Evolutionary conservation across 192 early-diverging fungal genomes (phyloP).

Genomic region (Coemansia sp.): DNA sequence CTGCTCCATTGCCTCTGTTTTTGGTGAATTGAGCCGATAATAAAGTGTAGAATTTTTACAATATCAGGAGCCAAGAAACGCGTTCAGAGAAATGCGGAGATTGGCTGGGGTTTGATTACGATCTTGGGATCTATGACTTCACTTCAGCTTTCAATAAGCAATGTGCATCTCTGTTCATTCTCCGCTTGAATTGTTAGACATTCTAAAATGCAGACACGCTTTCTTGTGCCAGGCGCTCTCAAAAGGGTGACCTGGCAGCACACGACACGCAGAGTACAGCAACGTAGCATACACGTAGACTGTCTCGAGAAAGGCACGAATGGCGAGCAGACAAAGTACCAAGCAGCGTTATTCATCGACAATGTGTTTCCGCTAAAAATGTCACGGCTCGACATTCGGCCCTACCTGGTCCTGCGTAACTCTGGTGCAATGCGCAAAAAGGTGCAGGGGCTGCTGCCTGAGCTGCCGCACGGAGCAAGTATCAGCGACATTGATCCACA

Average conservation of each 20-base stretch:
- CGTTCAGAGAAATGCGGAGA: too few relatives aligned
- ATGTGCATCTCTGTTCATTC: neutral
- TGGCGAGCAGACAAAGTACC: conserved; percentile 16
- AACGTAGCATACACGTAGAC: conserved; percentile 28
- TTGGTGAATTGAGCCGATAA: neutral
- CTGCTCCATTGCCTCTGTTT: neutral
- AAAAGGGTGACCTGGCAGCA: neutral
- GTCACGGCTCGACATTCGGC: conserved; percentile 45
- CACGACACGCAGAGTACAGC: neutral
- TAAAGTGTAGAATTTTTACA: conserved; percentile 4
- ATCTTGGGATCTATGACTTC: too few relatives aligned
- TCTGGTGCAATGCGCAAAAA: conserved; percentile 23
- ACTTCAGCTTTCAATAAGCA: too few relatives aligned
- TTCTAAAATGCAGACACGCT: neutral
- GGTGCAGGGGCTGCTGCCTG: conserved; percentile 28
- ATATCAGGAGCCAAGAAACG: too few relatives aligned
- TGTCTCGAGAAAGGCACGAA: conserved; percentile 6
- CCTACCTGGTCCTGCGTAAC: conserved; percentile 43
- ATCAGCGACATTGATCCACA: conserved; percentile 41
- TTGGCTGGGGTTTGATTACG: too few relatives aligned
- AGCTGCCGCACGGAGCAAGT: conserved; percentile 33
- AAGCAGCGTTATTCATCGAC: conserved; percentile 49
- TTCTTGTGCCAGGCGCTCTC: neutral
- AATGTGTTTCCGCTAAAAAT: conserved; percentile 55
- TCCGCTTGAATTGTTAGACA: neutral